A percentile compares a stretch with the other conserved stretches of the same genome.
Evolutionary conservation across 345 rosid genomes (phyloP).

Genomic region (Eucalyptus regnans): DNA sequence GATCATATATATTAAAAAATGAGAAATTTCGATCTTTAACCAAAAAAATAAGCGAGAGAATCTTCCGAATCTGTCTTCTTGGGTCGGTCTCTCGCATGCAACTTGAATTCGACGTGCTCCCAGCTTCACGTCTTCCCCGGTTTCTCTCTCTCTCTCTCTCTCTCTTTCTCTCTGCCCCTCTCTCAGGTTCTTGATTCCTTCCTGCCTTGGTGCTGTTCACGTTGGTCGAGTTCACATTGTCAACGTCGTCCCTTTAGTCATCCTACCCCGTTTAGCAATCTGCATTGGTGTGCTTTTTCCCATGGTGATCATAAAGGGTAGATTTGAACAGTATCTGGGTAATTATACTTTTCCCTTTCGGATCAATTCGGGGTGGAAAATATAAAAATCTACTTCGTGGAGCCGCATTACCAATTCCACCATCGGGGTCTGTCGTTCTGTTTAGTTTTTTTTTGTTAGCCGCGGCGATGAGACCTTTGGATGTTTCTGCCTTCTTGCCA

Average conservation of each 20-base stretch:
- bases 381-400: not conserved
- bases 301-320: not conserved
- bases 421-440: not conserved
- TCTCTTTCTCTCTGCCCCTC: not conserved
- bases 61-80: not conserved
- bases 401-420: not conserved
- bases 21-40: not conserved
- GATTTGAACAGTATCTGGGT: not conserved
- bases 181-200: not conserved
- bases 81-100: not conserved
- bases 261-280: not conserved
- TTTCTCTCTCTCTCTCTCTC: not conserved
- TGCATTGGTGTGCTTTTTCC: not conserved
- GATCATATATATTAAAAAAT: constrained; percentile 6
- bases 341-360: not conserved
- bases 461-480: not conserved
- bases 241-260: not conserved
- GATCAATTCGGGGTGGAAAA: not conserved
- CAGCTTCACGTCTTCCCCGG: not conserved
- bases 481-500: not conserved
- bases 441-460: not conserved
- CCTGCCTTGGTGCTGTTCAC: not conserved
- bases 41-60: not conserved
- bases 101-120: not conserved
- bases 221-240: not conserved